These are phyloP conservation scores for Fusarium mundagurra DNA, from an alignment of 2,329 filamentous ascomycete species.

Conservation along the genomic window DNA sequence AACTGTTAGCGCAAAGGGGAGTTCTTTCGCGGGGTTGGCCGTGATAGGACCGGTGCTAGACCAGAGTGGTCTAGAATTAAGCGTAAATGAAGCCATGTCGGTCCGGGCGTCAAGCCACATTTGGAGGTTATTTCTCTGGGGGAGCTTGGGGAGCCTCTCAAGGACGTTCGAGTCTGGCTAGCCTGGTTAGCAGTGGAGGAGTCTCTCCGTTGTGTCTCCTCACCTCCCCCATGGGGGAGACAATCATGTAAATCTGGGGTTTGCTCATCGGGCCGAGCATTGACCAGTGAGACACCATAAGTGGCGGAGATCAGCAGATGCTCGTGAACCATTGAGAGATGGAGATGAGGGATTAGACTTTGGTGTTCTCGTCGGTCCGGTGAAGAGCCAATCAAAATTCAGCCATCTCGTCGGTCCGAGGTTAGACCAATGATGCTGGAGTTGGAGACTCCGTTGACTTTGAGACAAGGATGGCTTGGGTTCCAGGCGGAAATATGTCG, in stretches of 20 bases:
- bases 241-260: conserved; percentile 16
- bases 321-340: neutral
- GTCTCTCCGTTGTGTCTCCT: neutral
- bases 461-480: neutral
- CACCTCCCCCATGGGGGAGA: conserved; percentile 23
- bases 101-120: neutral
- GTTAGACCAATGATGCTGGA: neutral
- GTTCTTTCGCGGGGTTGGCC: conserved; percentile 1
- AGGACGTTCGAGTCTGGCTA: too few relatives aligned
- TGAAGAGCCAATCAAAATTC: neutral
- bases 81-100: neutral
- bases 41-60: conserved; percentile 14
- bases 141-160: neutral
- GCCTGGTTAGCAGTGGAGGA: neutral
- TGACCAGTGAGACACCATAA: neutral
- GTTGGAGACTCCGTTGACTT: neutral
- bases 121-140: neutral
- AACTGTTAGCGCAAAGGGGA: neutral
- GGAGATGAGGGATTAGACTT: neutral
- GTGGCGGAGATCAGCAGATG: conserved; percentile 3
- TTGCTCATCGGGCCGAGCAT: conserved; percentile 15
- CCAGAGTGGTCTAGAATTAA: neutral
- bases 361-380: conserved; percentile 24
- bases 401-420: conserved; percentile 24
- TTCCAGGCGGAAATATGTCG: neutral